Base-by-base conservation (phyloP, 192 early-diverging fungal genomes). In the Rhizoclosmatium globosum region DNA sequence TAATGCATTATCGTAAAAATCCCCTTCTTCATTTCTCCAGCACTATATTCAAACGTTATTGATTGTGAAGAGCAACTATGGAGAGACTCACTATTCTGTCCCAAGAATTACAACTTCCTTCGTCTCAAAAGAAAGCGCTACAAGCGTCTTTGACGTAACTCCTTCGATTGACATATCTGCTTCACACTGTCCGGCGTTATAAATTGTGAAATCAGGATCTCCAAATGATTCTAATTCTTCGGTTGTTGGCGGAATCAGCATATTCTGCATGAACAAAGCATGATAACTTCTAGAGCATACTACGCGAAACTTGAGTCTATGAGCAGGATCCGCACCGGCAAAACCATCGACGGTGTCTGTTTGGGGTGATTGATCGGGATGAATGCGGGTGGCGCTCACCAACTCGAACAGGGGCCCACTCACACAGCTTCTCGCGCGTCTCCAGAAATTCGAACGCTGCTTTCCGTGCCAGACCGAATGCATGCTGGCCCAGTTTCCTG, bases 1-100 rank as follows among this genome's bases (percentile, higher is more conserved):
- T 98, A 96, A 82, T 98, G 96, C 96, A 98, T 95, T 69, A 98
- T 93, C 19, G 95, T 96, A 87, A 98, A 96, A 53, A 94, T 90
- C 4, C 71, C 74, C 23, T 79, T 72, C 62, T 64, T 72, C 72
- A 74, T 74, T 74, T 74, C 72, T 3, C 72, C 72, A 41, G 72
- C 72, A 45, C 72, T 74, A 19, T n/a, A 38, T 31, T 31, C 31
- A 31, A 31, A 31, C 31, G 31, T 31, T 47, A 41, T n/a, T 1
- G n/a, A 13, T 53, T 13, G 50, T 13, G 17, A 53, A 53, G 50
- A 53, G 17, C 6, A 53, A 53, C 6, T 7, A 53, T 53, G 50
- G 17, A 7, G 50, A 7, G 62, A 57, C 53, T 31, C 38, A 74
- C 72, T 98, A 98, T 85, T 98, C 93, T 60, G 94, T 95, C 64